These are phyloP conservation scores for Paralagenidium karlingii DNA, from an alignment of 352 stramenopile genomes.

Conservation along the genomic window DNA sequence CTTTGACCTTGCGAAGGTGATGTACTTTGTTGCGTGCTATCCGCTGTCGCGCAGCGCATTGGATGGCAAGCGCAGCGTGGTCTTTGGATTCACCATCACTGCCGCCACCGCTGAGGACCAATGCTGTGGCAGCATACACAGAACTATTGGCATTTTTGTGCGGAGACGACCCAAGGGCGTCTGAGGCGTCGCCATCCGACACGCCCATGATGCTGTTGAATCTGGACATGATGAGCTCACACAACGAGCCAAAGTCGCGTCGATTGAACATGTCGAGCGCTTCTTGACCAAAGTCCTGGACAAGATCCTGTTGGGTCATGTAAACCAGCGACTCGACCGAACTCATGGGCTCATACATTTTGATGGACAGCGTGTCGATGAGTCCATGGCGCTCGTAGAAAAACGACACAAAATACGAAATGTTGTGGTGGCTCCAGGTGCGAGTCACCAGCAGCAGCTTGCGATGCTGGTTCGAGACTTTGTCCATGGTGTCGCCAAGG, in stretches of 20 bases:
- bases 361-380: constrained; percentile 34
- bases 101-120: not conserved
- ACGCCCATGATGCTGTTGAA: constrained; percentile 41
- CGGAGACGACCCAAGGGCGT: not conserved
- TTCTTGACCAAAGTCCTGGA: constrained; percentile 31
- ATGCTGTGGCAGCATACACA: not conserved
- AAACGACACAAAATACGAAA: constrained; percentile 77
- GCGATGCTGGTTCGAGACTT: not conserved
- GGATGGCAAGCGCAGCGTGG: constrained; percentile 10
- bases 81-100: no score
- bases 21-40: constrained; percentile 15
- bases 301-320: constrained; percentile 37
- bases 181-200: not conserved
- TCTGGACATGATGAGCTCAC: constrained; percentile 41
- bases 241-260: constrained; percentile 34
- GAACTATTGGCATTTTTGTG: not conserved
- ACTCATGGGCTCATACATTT: constrained; percentile 70
- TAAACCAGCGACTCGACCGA: constrained; percentile 61
- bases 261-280: constrained; percentile 25
- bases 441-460: constrained; percentile 35
- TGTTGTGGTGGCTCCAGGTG: constrained; percentile 45
- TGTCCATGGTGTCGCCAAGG: constrained; percentile 1
- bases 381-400: constrained; percentile 24
- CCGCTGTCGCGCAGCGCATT: constrained; percentile 28
- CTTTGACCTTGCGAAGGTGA: no score